phyloP scores from a whole-genome alignment of 208 protist genomes.

The Trypanosoma platydactyli region DNA sequence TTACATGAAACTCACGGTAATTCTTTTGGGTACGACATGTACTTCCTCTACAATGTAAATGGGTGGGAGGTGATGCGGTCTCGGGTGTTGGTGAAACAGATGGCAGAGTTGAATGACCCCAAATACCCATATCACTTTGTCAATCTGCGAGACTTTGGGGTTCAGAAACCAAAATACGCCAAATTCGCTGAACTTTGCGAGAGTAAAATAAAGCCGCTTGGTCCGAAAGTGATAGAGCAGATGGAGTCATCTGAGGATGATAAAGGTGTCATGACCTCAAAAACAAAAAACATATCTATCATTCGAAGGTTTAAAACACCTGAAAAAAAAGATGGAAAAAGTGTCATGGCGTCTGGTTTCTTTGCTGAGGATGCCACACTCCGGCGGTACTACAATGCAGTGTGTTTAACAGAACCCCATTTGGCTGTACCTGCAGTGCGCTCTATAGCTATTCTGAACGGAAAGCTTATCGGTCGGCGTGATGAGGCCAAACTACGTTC shows the following conservation, averaged over 20 bases:
- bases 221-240: slow-evolving; percentile 24
- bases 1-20: slow-evolving; percentile 52
- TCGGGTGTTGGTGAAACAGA: slow-evolving; percentile 76
- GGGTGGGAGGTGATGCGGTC: slow-evolving; percentile 86
- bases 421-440: slow-evolving; percentile 76
- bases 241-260: slow-evolving; percentile 3
- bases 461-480: slow-evolving; percentile 67
- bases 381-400: slow-evolving; percentile 85
- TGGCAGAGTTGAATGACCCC: slow-evolving; percentile 74
- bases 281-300: background rate
- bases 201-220: slow-evolving; percentile 34
- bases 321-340: background rate
- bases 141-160: slow-evolving; percentile 67
- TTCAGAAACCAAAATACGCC: slow-evolving; percentile 59
- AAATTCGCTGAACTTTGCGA: slow-evolving; percentile 21
- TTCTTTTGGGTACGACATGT: slow-evolving; percentile 72
- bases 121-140: slow-evolving; percentile 86
- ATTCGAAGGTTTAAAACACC: slow-evolving; percentile 14
- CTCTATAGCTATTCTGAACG: slow-evolving; percentile 81
- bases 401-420: slow-evolving; percentile 69
- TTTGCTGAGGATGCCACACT: slow-evolving; percentile 86
- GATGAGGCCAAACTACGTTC: slow-evolving; percentile 74
- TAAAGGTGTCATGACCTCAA: background rate
- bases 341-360: slow-evolving; percentile 34
- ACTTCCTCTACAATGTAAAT: slow-evolving; percentile 85